Conservation (phyloP, 2,329 filamentous ascomycete genomes). For the Cercospora sojina region DNA sequence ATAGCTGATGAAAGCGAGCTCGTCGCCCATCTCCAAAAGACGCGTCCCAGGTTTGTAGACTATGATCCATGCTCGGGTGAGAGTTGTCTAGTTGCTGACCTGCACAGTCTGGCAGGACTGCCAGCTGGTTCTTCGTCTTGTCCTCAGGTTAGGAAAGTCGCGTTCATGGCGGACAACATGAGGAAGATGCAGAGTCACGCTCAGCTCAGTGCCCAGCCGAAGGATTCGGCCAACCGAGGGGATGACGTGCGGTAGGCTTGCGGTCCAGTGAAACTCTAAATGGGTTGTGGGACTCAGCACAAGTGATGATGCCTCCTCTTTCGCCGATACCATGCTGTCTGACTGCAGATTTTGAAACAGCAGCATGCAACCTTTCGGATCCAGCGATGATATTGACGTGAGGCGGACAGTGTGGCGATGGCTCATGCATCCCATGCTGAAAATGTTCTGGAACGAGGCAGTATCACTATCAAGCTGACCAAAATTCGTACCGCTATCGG, state of each 20-base stretch:
- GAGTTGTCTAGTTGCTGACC: neutral
- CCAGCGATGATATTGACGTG: neutral
- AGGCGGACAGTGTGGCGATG: neutral
- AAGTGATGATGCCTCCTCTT: neutral
- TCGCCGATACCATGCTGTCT: neutral
- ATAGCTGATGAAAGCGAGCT: slow-evolving; percentile 23
- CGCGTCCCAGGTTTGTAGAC: neutral
- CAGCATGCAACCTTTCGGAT: neutral
- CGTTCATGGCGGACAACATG: too few relatives aligned
- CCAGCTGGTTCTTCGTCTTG: neutral
- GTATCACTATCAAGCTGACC: neutral
- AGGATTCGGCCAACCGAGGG: neutral
- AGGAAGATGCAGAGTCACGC: neutral
- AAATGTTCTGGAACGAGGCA: neutral
- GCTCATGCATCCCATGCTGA: neutral
- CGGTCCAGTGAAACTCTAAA: neutral
- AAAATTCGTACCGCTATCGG: neutral
- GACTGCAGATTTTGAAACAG: neutral
- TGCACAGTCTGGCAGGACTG: neutral
- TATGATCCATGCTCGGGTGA: slow-evolving; percentile 8
- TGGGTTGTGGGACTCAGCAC: neutral
- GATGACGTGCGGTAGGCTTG: slow-evolving; percentile 2
- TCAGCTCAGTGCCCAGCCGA: neutral
- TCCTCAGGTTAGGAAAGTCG: neutral
- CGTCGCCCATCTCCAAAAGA: slow-evolving; percentile 23